Percentiles rank a stretch among this genome's conserved stretches.
These are phyloP conservation scores for Nicotiana noctiflora DNA, from an alignment of 257 asterid species.

Conservation along the genomic window DNA sequence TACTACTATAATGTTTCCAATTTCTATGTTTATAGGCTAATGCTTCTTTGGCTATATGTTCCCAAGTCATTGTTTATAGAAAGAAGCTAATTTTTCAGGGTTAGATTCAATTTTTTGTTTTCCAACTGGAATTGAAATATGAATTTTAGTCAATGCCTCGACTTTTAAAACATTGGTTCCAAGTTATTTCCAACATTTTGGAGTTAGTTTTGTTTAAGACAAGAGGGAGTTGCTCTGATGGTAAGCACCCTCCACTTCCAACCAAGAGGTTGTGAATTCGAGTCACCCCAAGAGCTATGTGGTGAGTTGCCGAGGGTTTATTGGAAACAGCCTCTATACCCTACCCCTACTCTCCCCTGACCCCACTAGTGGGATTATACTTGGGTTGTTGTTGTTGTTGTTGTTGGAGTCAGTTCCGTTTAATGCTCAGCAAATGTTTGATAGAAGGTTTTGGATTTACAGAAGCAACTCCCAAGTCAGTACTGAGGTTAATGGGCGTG, in stretches of 20 bases:
- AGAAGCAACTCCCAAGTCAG: conserved; percentile 97
- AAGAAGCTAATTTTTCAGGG: not conserved
- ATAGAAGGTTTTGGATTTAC: conserved; percentile 22
- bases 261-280: too few species aligned
- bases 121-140: not conserved
- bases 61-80: not conserved
- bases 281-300: too few species aligned
- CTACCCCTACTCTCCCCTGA: too few species aligned
- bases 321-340: too few species aligned
- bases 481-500: conserved; percentile 76
- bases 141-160: not conserved
- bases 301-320: too few species aligned
- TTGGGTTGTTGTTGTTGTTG: not conserved
- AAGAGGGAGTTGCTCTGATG: too few species aligned
- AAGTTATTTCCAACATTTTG: not conserved
- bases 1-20: not conserved
- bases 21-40: not conserved
- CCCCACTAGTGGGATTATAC: too few species aligned
- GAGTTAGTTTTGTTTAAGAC: not conserved
- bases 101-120: not conserved
- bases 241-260: too few species aligned
- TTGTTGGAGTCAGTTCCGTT: not conserved
- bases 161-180: not conserved
- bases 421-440: not conserved
- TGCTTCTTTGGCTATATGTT: not conserved